These are phyloP conservation scores for Petunia axillaris DNA, from an alignment of 257 asterid genomes.

Conservation along the genomic window DNA sequence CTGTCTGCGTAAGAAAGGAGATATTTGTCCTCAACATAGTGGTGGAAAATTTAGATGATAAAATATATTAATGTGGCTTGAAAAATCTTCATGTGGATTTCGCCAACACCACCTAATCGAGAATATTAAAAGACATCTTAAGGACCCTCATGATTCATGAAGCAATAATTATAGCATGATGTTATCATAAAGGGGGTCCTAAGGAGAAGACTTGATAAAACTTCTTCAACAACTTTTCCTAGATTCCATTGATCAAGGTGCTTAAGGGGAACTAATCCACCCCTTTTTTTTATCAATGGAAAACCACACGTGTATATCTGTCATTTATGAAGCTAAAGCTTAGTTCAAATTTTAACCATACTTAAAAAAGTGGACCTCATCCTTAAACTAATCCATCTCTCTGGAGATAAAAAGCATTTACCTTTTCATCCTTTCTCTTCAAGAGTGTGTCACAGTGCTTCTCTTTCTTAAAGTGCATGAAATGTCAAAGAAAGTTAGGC, in stretches of 20 bases:
- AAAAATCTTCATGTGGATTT: background rate
- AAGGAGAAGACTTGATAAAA: background rate
- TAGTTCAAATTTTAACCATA: slow-evolving; percentile 12
- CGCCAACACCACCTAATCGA: slow-evolving; percentile 8
- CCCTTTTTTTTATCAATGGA: background rate
- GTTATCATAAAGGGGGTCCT: slow-evolving; percentile 1
- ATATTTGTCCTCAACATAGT: background rate
- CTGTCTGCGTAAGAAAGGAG: too few relatives aligned
- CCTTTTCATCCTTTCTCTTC: too few relatives aligned
- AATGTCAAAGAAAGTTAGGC: slow-evolving; percentile 20
- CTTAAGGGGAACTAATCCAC: background rate
- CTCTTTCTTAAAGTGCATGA: background rate
- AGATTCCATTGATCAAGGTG: slow-evolving; percentile 13
- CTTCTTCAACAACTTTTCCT: background rate
- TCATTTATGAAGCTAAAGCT: background rate
- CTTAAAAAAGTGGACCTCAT: background rate
- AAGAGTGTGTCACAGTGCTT: background rate
- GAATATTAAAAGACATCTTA: background rate
- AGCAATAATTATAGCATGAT: slow-evolving; percentile 1
- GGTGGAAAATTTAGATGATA: background rate
- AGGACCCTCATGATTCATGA: background rate
- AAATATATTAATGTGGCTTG: background rate
- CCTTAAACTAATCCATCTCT: background rate
- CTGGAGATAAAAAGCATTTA: background rate
- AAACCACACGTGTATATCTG: background rate